Percentiles rank a stretch among this genome's conserved stretches.
These are phyloP conservation scores for Anisogramma anomala DNA, from an alignment of 2,329 filamentous ascomycete species.

Conservation along the genomic window DNA sequence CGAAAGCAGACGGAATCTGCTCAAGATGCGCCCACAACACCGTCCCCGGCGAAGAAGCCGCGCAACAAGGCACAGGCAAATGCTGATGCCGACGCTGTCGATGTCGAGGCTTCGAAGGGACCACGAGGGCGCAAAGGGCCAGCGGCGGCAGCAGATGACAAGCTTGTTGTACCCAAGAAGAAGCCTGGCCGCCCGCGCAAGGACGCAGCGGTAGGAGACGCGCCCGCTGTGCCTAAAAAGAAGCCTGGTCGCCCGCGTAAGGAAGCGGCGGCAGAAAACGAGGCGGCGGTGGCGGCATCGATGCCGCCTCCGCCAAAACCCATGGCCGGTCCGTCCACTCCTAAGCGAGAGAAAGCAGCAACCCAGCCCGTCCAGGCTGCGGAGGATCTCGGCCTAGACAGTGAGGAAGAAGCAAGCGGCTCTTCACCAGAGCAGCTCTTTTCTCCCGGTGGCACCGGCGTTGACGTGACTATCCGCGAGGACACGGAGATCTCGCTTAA, in stretches of 20 bases:
- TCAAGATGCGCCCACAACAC: not conserved
- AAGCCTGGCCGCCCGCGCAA: too few relatives aligned
- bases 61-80: slow-evolving; percentile 26
- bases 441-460: slow-evolving; percentile 27
- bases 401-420: slow-evolving; percentile 18
- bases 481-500: slow-evolving; percentile 33
- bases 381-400: slow-evolving; percentile 38
- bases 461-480: slow-evolving; percentile 34
- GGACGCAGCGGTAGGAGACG: slow-evolving; percentile 20
- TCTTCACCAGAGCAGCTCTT: slow-evolving; percentile 28
- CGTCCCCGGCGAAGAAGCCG: slow-evolving; percentile 14
- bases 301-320: slow-evolving; percentile 15
- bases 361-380: slow-evolving; percentile 31
- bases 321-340: slow-evolving; percentile 19
- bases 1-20: slow-evolving; percentile 13
- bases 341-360: slow-evolving; percentile 18
- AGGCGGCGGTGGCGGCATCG: not conserved
- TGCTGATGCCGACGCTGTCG: slow-evolving; percentile 17
- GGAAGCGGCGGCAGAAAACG: slow-evolving; percentile 12
- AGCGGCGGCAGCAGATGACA: not conserved
- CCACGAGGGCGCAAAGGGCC: not conserved
- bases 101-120: slow-evolving; percentile 21
- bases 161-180: not conserved
- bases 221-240: slow-evolving; percentile 22
- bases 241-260: slow-evolving; percentile 34